Evolutionary conservation across 2,329 filamentous ascomycete genomes (phyloP), one percentile per base, ranked within the genome.

Genomic region (Pezicula neosporulosa): DNA sequence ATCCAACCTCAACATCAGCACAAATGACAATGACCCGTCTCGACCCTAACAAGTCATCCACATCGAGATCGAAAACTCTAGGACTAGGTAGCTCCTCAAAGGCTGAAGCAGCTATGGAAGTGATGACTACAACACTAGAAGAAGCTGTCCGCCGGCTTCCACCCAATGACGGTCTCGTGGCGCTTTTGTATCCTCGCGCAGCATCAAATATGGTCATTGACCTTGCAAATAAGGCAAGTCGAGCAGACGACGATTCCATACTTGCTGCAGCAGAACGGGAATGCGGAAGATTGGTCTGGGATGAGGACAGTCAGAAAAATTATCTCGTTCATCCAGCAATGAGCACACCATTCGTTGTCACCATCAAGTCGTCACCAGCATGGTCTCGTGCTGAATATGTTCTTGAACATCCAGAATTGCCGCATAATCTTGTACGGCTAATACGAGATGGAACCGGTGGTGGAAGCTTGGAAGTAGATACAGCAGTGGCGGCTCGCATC

Each of bases 261-360:
- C 74, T 84, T 4, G 75, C 76, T 52, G 80, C 84, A 33, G 86
- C 86, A 0, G 82, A 87, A 64, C 77, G 80, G 30, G 86, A 90
- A 68, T 84, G 82, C 59, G 87, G 83, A 21, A 77, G 84, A 2
- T 77, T 92, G 2, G 81, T 88, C n/a, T 90, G 85, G 80, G 83
- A 86, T 61, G 78, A 80, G 28, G 83, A 86, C 61, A 77, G 72
- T 51, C 66, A 69, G 6, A 77, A 72, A 59, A 77, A 84, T 66
- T 86, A 81, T 65, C 72, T 86, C n/a, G 81, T 80, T 27, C 83
- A 86, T 63, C 81, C 81, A 2, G 78, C 81, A 0, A 73, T 86
- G 16, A 77, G 79, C n/a, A 78, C 80, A 39, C 83, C 83, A 0
- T 86, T 86, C 63, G 77, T 80, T 64, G 72, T 86, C 35, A 77